Percentiles rank a stretch among this genome's conserved stretches.
phyloP scores from a whole-genome alignment of 768 basidiomycete species.

The Boletus patriciae region DNA sequence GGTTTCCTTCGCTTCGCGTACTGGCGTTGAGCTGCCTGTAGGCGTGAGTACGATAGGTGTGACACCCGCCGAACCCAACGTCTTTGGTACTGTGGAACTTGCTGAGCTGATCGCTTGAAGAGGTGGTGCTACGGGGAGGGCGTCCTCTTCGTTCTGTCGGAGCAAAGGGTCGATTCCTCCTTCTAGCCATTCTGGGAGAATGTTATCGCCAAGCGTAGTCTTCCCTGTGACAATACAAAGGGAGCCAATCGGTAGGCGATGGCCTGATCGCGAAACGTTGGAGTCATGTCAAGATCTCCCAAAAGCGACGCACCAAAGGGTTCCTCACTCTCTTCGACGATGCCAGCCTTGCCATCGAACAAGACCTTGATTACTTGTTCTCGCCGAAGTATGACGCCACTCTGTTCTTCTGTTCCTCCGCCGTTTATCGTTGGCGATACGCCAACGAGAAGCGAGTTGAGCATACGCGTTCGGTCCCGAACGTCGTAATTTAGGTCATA shows the following conservation, averaged over 20 bases:
- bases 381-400: slow-evolving; percentile 74
- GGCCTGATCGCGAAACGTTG: slow-evolving; percentile 27
- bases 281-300: background rate
- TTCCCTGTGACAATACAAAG: slow-evolving; percentile 61
- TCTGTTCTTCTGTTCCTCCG: slow-evolving; percentile 46
- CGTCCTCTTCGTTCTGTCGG: slow-evolving; percentile 66
- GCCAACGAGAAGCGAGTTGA: slow-evolving; percentile 67
- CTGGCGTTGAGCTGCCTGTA: slow-evolving; percentile 45
- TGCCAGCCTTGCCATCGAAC: slow-evolving; percentile 69
- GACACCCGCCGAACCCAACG: slow-evolving; percentile 31
- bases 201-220: slow-evolving; percentile 40
- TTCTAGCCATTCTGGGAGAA: slow-evolving; percentile 86
- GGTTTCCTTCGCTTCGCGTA: slow-evolving; percentile 45
- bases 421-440: slow-evolving; percentile 40
- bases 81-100: slow-evolving; percentile 26
- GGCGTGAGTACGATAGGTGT: slow-evolving; percentile 62
- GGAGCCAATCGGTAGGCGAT: slow-evolving; percentile 59
- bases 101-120: slow-evolving; percentile 44
- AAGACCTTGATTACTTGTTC: slow-evolving; percentile 82
- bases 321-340: slow-evolving; percentile 40
- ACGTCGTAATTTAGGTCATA: slow-evolving; percentile 91
- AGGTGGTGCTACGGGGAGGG: slow-evolving; percentile 28
- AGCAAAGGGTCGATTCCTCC: slow-evolving; percentile 76
- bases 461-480: slow-evolving; percentile 83
- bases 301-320: slow-evolving; percentile 31